Evolutionary conservation across 106 monocot species (phyloP).

Genomic region (Allium cepa): DNA sequence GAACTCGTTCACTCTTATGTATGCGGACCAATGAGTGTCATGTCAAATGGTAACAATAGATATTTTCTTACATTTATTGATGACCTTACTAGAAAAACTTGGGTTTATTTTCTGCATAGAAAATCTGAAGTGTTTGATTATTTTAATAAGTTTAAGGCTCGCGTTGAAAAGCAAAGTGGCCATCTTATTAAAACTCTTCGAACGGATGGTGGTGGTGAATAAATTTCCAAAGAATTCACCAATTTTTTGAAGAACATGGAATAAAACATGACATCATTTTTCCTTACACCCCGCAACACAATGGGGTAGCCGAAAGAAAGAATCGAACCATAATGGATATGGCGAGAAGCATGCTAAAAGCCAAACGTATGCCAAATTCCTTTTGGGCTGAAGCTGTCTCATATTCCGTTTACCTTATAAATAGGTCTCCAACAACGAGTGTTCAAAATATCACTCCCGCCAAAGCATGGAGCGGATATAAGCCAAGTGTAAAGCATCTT

Average conservation of each 20-base stretch:
- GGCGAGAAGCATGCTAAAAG: background rate
- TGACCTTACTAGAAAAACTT: background rate
- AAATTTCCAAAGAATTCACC: background rate
- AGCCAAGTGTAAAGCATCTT: background rate
- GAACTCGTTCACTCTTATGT: background rate
- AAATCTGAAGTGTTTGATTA: background rate
- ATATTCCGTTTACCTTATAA: background rate
- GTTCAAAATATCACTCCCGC: background rate
- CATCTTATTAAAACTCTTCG: background rate
- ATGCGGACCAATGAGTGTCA: background rate
- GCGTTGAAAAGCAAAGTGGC: background rate
- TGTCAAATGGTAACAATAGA: background rate
- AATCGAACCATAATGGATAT: constrained; percentile 3
- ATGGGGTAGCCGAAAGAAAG: constrained; percentile 4
- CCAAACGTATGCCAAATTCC: background rate
- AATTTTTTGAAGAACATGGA: background rate
- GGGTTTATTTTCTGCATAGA: background rate
- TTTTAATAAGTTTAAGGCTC: background rate
- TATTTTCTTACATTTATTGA: constrained; percentile 2
- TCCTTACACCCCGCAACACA: background rate
- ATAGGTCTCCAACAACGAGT: background rate
- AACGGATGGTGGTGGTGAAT: constrained; percentile 4
- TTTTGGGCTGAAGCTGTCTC: constrained; percentile 10
- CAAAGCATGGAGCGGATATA: background rate
- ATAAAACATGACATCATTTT: background rate